phyloP scores from a whole-genome alignment of 2,329 filamentous ascomycete species.

The Penicillium brevicompactum region DNA sequence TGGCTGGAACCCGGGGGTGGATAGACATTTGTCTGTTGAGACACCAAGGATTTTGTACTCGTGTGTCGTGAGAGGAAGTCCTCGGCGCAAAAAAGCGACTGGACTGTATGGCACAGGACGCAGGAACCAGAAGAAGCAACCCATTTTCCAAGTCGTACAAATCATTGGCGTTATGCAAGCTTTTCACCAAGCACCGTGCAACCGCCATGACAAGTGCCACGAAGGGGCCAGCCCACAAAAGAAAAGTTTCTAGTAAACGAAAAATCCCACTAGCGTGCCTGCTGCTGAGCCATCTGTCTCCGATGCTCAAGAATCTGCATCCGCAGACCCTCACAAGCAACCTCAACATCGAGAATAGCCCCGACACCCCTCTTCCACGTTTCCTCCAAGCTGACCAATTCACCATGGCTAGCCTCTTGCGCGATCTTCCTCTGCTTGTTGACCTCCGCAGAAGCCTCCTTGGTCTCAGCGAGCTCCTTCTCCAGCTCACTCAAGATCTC shows the following conservation, averaged over 20 bases:
- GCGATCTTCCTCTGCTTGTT: constrained; percentile 68
- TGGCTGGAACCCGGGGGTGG: background rate
- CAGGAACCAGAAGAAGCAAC: background rate
- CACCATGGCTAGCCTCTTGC: constrained; percentile 72
- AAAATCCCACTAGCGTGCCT: constrained; percentile 26
- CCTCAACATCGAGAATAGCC: constrained; percentile 80
- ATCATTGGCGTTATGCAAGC: background rate
- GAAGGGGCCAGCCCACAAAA: background rate
- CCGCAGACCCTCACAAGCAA: constrained; percentile 74
- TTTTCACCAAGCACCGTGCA: constrained; percentile 2
- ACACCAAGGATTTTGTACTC: background rate
- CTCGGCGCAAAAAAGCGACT: background rate
- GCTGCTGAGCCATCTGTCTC: constrained; percentile 39
- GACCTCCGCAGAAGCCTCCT: constrained; percentile 70
- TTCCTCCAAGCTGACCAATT: constrained; percentile 73
- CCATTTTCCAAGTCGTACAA: background rate
- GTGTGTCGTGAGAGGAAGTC: background rate
- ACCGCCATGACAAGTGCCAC: background rate
- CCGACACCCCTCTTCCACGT: constrained; percentile 79
- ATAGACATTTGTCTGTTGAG: too few species aligned
- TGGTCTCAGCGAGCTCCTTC: constrained; percentile 69
- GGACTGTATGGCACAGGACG: background rate
- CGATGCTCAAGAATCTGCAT: constrained; percentile 67
- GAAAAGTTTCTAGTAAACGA: background rate
- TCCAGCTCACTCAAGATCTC: constrained; percentile 70